These are phyloP conservation scores for Candida corydali DNA, from an alignment of 805 yeast species.

Conservation along the genomic window DNA sequence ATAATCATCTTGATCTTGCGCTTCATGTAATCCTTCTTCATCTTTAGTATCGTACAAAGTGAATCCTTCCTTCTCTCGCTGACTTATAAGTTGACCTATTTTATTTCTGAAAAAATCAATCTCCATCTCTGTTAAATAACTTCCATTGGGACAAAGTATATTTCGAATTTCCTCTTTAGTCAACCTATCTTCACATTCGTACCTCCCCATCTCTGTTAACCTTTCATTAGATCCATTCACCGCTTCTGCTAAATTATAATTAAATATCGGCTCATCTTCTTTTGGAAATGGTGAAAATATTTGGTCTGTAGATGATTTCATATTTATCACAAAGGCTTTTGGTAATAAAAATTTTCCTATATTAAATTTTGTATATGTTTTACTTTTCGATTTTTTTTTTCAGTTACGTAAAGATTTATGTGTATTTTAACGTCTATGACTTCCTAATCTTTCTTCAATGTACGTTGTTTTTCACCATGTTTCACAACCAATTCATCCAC, in stretches of 20 bases:
- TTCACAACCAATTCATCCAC: conserved; percentile 87
- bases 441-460: conserved; percentile 66
- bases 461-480: conserved; percentile 93
- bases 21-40: conserved; percentile 35
- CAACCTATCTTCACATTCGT: not conserved
- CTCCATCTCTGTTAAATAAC: conserved; percentile 21
- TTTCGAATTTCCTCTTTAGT: not conserved
- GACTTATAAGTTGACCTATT: conserved; percentile 21
- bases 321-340: not conserved
- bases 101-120: conserved; percentile 25
- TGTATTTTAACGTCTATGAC: not conserved
- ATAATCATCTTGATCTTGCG: conserved; percentile 29
- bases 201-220: conserved; percentile 2
- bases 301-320: conserved; percentile 3
- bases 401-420: not conserved
- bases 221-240: conserved; percentile 20
- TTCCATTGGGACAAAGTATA: conserved; percentile 1
- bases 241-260: conserved; percentile 27
- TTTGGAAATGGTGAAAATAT: conserved; percentile 26
- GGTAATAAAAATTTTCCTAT: not conserved
- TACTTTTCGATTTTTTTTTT: too few species aligned
- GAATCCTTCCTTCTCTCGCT: conserved; percentile 18
- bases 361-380: too few species aligned
- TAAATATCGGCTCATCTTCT: conserved; percentile 20
- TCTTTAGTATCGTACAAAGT: conserved; percentile 33